A percentile compares a stretch with the other conserved stretches of the same genome.
phyloP scores from a whole-genome alignment of 225 moss, liverwort and hornwort genomes.

The Neckera pumila region DNA sequence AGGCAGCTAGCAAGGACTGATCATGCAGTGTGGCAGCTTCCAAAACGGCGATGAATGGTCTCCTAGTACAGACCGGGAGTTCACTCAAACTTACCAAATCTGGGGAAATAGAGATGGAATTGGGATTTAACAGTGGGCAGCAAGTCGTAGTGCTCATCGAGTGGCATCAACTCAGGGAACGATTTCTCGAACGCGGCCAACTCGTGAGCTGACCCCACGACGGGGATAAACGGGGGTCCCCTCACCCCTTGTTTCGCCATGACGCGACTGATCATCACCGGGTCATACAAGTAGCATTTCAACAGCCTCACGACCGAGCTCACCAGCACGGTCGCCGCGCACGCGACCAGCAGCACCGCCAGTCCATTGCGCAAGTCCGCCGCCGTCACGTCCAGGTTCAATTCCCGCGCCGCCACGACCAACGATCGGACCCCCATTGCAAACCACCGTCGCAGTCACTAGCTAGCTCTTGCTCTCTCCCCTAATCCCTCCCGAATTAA shows the following conservation, averaged over 20 bases:
- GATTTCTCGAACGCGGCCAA: background rate
- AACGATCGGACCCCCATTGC: background rate
- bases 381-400: background rate
- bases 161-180: conserved; percentile 15
- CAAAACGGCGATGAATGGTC: no score
- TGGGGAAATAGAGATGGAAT: conserved; percentile 21
- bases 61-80: background rate
- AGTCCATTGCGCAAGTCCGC: background rate
- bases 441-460: background rate
- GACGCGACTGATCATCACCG: conserved; percentile 11
- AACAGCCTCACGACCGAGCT: background rate
- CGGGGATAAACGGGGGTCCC: conserved; percentile 13
- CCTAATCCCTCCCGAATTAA: background rate
- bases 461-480: background rate
- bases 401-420: background rate
- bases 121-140: conserved; percentile 12
- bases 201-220: conserved; percentile 18
- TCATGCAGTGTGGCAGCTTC: background rate
- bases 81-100: conserved; percentile 19
- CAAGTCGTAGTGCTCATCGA: conserved; percentile 12
- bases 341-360: conserved; percentile 5
- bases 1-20: background rate
- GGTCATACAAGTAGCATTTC: conserved; percentile 14
- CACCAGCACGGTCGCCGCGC: background rate
- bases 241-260: conserved; percentile 26